Evolutionary conservation across 305 asterid genomes (phyloP).

Genomic region (Plantago lanceolata): DNA sequence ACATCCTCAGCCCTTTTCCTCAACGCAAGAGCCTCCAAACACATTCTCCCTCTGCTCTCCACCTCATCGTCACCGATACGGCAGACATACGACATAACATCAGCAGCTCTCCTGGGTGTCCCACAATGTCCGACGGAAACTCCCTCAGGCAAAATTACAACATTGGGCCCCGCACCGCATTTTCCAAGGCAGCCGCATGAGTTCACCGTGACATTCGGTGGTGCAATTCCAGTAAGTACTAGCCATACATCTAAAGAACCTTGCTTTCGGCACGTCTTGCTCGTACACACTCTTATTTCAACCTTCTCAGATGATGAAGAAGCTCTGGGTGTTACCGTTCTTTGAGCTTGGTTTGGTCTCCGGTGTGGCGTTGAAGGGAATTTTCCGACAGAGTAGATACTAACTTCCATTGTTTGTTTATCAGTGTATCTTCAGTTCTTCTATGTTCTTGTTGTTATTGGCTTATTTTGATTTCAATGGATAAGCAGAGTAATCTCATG

Average conservation of each 20-base stretch:
- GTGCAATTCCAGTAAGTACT: constrained; percentile 69
- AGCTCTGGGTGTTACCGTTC: constrained; percentile 20
- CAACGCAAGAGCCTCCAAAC: constrained; percentile 81
- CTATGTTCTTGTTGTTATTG: too few relatives aligned
- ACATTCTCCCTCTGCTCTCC: constrained; percentile 27
- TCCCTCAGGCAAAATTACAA: constrained; percentile 58
- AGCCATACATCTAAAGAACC: constrained; percentile 67
- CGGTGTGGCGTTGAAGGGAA: constrained; percentile 24
- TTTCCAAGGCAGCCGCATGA: constrained; percentile 81
- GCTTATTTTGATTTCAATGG: too few relatives aligned
- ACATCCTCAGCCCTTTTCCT: constrained; percentile 76
- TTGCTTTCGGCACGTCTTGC: constrained; percentile 69
- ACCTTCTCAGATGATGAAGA: constrained; percentile 27
- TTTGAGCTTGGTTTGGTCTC: constrained; percentile 13
- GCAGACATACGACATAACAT: constrained; percentile 45
- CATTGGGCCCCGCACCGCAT: constrained; percentile 81
- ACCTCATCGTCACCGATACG: constrained; percentile 30
- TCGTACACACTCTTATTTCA: constrained; percentile 68
- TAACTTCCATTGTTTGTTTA: constrained; percentile 26
- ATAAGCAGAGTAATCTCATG: too few relatives aligned
- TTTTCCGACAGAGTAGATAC: constrained; percentile 3
- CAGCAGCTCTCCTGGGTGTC: constrained; percentile 61
- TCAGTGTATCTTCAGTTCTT: too few relatives aligned
- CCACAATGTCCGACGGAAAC: constrained; percentile 61
- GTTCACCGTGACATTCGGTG: constrained; percentile 54